Conservation (phyloP, 805 yeast genomes). For the Candida nonsorbophila region DNA sequence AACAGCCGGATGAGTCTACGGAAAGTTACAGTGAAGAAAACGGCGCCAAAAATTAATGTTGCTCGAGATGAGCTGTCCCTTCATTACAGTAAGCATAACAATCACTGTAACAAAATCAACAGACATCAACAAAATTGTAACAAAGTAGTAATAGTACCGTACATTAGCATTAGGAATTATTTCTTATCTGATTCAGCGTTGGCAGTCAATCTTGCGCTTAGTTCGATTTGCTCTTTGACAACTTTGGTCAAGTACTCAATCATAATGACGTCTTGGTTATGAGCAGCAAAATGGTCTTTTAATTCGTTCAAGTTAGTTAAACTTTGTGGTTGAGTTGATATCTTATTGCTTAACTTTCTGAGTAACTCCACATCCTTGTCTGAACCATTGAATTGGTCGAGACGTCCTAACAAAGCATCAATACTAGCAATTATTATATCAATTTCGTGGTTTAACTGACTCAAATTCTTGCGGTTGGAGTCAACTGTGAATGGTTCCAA, state of each 20-base stretch:
- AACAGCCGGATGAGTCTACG: no score
- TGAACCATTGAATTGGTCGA: slow-evolving; percentile 30
- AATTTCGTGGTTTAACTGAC: slow-evolving; percentile 43
- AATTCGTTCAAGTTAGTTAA: slow-evolving; percentile 48
- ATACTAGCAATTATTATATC: slow-evolving; percentile 41
- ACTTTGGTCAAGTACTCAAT: slow-evolving; percentile 79
- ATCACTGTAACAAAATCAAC: no score
- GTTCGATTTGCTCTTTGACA: slow-evolving; percentile 77
- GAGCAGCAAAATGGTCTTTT: slow-evolving; percentile 58
- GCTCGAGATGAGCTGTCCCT: no score
- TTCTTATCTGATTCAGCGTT: slow-evolving; percentile 19
- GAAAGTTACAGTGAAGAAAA: no score
- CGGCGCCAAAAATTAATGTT: no score
- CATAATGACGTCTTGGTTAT: slow-evolving; percentile 75
- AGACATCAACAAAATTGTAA: no score
- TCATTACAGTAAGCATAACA: no score
- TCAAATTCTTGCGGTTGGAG: slow-evolving; percentile 29
- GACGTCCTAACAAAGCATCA: slow-evolving; percentile 45
- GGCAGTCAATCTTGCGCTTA: slow-evolving; percentile 69
- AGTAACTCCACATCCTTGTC: slow-evolving; percentile 58
- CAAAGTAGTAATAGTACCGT: no score
- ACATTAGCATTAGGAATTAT: no score
- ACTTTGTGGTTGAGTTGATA: slow-evolving; percentile 47
- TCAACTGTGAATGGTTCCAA: slow-evolving; percentile 23
- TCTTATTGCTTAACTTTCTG: slow-evolving; percentile 54